These are phyloP conservation scores for Aquilaria agallochum DNA, from an alignment of 441 rosid genomes.

Conservation along the genomic window DNA sequence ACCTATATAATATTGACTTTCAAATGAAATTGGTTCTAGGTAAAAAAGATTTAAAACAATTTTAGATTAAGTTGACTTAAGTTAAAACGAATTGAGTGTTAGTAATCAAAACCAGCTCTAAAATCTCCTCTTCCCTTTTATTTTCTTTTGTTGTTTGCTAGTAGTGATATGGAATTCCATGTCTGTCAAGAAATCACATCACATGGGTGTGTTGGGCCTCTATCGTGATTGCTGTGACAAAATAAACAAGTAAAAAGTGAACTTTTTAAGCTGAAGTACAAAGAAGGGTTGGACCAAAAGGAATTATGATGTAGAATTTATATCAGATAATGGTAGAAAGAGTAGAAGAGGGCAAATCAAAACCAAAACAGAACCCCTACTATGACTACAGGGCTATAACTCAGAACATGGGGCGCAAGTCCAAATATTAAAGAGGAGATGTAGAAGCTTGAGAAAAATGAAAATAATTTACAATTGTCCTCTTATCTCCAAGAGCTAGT, in stretches of 20 bases:
- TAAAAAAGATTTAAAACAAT: too few relatives aligned
- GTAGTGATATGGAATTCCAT: conserved; percentile 78
- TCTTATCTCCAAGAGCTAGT: too few relatives aligned
- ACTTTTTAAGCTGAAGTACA: not conserved
- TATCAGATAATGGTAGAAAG: not conserved
- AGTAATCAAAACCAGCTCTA: conserved; percentile 74
- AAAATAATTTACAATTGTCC: too few relatives aligned
- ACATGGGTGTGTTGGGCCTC: conserved; percentile 85
- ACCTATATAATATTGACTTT: too few relatives aligned
- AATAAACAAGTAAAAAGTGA: not conserved
- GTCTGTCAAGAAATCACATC: conserved; percentile 78
- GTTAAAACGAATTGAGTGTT: too few relatives aligned
- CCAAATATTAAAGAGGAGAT: too few relatives aligned
- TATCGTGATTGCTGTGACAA: conserved; percentile 70
- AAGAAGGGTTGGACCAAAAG: too few relatives aligned
- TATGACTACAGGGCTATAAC: not conserved
- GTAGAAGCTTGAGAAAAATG: too few relatives aligned
- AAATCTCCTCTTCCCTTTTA: conserved; percentile 68
- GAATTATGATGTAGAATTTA: too few relatives aligned
- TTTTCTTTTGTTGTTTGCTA: conserved; percentile 46
- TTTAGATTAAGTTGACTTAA: too few relatives aligned
- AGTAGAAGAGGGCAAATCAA: conserved; percentile 13
- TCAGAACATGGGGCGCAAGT: too few relatives aligned
- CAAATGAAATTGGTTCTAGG: too few relatives aligned
- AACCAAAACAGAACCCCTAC: conserved; percentile 1